Conservation (phyloP, 768 basidiomycete genomes). For the Russula vinacea region DNA sequence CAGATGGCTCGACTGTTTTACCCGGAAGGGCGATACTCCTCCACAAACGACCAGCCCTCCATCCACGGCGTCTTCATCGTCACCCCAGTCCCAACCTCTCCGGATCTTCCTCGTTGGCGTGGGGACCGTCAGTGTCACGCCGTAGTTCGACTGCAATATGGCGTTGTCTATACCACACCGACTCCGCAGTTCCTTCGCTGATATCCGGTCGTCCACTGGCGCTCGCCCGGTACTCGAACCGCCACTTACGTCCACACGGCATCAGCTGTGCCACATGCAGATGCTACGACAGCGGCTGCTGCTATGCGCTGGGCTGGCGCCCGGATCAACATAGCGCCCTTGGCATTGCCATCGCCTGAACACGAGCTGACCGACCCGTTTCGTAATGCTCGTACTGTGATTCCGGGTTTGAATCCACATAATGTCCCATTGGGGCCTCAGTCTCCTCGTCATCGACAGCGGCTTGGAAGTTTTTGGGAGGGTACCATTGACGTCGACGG, state of each 20-base stretch:
- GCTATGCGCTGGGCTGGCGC: constrained; percentile 85
- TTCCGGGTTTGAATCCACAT: constrained; percentile 58
- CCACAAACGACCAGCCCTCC: constrained; percentile 21
- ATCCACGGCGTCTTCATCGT: constrained; percentile 9
- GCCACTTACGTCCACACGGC: constrained; percentile 10
- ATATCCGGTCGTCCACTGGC: constrained; percentile 40
- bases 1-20: background rate
- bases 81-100: constrained; percentile 5
- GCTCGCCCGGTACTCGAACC: constrained; percentile 30
- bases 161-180: constrained; percentile 37
- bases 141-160: constrained; percentile 27
- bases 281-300: constrained; percentile 67
- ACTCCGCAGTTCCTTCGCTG: constrained; percentile 47
- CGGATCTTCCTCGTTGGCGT: constrained; percentile 6
- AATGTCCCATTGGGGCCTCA: constrained; percentile 38
- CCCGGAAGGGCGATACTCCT: constrained; percentile 2
- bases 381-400: constrained; percentile 64
- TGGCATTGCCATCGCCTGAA: constrained; percentile 87
- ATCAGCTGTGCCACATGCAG: constrained; percentile 40
- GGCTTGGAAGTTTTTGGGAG: constrained; percentile 72
- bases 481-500: constrained; percentile 67
- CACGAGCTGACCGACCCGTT: constrained; percentile 90
- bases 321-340: constrained; percentile 77
- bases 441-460: constrained; percentile 54
- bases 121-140: constrained; percentile 16